These are phyloP conservation scores for Corynascus novoguineensis DNA, from an alignment of 495 filamentous ascomycete species.

Conservation along the genomic window DNA sequence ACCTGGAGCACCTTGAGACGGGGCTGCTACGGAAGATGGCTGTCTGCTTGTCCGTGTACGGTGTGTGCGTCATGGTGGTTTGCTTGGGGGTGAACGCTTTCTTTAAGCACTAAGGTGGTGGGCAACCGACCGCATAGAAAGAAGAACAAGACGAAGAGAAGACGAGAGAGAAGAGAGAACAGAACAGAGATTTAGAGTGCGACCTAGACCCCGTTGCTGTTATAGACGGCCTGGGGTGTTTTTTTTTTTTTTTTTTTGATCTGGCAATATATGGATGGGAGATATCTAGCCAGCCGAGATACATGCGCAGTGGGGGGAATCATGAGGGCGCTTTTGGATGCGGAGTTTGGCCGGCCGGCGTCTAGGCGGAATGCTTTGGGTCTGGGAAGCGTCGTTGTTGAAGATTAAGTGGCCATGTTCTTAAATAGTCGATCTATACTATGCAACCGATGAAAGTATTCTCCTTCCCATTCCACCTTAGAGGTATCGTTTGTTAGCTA, in stretches of 20 bases:
- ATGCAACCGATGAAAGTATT: constrained; percentile 3
- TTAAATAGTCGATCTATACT: not conserved
- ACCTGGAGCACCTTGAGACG: constrained; percentile 44
- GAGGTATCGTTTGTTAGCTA: no score
- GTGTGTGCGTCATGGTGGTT: constrained; percentile 78
- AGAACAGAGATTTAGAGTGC: no score
- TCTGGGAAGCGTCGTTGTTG: not conserved
- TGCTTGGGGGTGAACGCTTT: constrained; percentile 73
- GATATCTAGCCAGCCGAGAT: not conserved
- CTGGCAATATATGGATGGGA: no score
- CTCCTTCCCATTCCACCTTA: not conserved
- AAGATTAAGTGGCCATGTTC: not conserved
- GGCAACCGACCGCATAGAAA: not conserved
- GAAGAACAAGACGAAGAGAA: not conserved
- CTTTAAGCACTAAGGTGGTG: constrained; percentile 9
- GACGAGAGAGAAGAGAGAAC: no score
- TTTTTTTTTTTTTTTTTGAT: no score
- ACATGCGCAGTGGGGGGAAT: not conserved
- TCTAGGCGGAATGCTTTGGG: not conserved
- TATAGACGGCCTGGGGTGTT: no score
- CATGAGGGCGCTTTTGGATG: not conserved
- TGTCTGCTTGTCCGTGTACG: constrained; percentile 75
- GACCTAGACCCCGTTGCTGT: no score
- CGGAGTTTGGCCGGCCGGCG: constrained; percentile 3
- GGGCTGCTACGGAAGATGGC: constrained; percentile 65